Evolutionary conservation across 106 monocot species (phyloP).

Genomic region (Amphibolis antarctica): DNA sequence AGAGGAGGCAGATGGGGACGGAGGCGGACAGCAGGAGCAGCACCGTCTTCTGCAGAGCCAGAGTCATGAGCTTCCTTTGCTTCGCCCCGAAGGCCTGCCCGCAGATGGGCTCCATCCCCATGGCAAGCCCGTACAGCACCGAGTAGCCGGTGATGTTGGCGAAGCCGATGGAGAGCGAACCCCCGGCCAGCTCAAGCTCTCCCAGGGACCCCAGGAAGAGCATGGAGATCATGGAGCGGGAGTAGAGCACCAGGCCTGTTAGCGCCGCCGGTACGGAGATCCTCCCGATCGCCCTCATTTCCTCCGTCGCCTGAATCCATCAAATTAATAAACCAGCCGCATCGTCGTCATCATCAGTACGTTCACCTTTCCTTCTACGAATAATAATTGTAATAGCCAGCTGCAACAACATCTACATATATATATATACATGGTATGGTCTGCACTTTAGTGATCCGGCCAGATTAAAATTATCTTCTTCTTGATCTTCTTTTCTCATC

Average conservation of each 20-base stretch:
- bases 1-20: slow-evolving; percentile 61
- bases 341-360: no score
- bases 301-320: slow-evolving; percentile 41
- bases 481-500: background rate
- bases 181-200: slow-evolving; percentile 75
- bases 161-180: slow-evolving; percentile 81
- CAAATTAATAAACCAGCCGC: background rate
- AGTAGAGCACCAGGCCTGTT: slow-evolving; percentile 83
- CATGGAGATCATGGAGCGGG: slow-evolving; percentile 87
- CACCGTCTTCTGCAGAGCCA: slow-evolving; percentile 67
- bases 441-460: no score
- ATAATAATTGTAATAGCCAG: no score
- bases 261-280: slow-evolving; percentile 64
- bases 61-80: slow-evolving; percentile 57
- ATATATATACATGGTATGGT: background rate
- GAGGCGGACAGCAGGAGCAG: slow-evolving; percentile 74
- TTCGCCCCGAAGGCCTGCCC: slow-evolving; percentile 85
- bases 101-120: slow-evolving; percentile 99
- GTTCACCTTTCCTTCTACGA: no score
- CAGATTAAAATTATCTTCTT: no score
- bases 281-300: slow-evolving; percentile 50
- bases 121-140: slow-evolving; percentile 77
- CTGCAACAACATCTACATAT: no score
- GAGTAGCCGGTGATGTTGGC: slow-evolving; percentile 98
- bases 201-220: slow-evolving; percentile 79